These are phyloP conservation scores for Articulospora tetracladia DNA, from an alignment of 495 filamentous ascomycete genomes.

Conservation along the genomic window DNA sequence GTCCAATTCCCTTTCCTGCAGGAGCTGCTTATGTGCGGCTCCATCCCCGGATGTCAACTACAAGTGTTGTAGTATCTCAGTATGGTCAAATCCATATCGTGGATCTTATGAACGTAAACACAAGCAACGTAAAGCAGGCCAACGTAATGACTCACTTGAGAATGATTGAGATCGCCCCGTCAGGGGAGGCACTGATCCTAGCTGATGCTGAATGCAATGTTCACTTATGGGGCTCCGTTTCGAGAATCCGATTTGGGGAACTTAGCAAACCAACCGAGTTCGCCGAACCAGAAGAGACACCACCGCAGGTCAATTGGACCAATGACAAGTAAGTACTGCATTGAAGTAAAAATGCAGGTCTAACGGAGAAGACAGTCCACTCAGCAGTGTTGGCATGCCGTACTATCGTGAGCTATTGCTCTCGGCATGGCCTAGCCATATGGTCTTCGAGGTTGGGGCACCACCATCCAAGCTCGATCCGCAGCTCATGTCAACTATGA, in stretches of 20 bases:
- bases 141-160: conserved; percentile 60
- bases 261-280: conserved; percentile 75
- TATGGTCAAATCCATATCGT: conserved; percentile 90
- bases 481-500: conserved; percentile 63
- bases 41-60: conserved; percentile 92
- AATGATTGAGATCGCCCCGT: conserved; percentile 86
- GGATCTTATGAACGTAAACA: conserved; percentile 91
- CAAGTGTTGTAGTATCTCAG: conserved; percentile 84
- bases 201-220: conserved; percentile 74
- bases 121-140: conserved; percentile 83
- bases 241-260: conserved; percentile 88
- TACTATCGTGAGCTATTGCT: conserved; percentile 85
- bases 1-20: conserved; percentile 87
- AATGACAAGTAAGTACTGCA: conserved; percentile 57
- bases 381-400: conserved; percentile 86
- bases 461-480: conserved; percentile 75
- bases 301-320: conserved; percentile 56
- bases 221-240: conserved; percentile 86
- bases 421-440: conserved; percentile 84
- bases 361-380: conserved; percentile 47
- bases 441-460: conserved; percentile 77
- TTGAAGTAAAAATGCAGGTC: conserved; percentile 10
- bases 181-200: conserved; percentile 83
- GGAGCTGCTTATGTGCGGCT: conserved; percentile 90
- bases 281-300: conserved; percentile 54